Base-by-base conservation (phyloP, 106 monocot genomes). In the Hemerocallis citrina region DNA sequence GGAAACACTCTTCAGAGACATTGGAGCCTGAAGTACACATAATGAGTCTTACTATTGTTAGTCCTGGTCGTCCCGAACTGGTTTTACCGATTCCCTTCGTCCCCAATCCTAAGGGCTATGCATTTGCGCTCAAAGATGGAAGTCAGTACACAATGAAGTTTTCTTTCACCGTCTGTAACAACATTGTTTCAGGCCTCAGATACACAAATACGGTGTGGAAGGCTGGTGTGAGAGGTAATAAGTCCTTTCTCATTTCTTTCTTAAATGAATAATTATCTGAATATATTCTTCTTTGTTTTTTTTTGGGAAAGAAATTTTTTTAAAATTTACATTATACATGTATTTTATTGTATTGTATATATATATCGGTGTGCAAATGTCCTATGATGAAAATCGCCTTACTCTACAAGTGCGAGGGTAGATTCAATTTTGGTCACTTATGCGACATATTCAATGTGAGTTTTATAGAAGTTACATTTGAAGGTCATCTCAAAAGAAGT, bases 121-220 rank as follows among this genome's bases (percentile, higher is more conserved):
- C 74, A 23, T 91, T 91, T 35, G 28, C 73, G 6, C 91, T 91
- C 52, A 91, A 91, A 64, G 91, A 91, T 19, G 82, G 85, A 17
- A 82, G 85, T 69, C 75, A 57, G 1, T 91, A 86, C 55, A 70
- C 76, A 6, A 75, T 91, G 62, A 81, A 69, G 39, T 82, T 91
- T 71, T 57, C 64, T 36, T 79, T 91, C 68, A 62, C 62, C 8
- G 85, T 91, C 55, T 72, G 71, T 37, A 85, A 85, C 62, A 86
- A 86, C 59, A 82, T 91, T 24, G 91, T 91, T 17, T 74, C 81
- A 1, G 91, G 91, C 10, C 79, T 86, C n/a, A 66, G 68, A 17
- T 91, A 91, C 59, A 79, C 79, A 3, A 91, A 80, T 61, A 91
- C 91, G 3, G 91, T 91, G 12, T 86, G 91, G 91, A 91, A 91